Evolutionary conservation across 2,329 filamentous ascomycete genomes (phyloP).

Genomic region (Paraphaeosphaeria minitans): DNA sequence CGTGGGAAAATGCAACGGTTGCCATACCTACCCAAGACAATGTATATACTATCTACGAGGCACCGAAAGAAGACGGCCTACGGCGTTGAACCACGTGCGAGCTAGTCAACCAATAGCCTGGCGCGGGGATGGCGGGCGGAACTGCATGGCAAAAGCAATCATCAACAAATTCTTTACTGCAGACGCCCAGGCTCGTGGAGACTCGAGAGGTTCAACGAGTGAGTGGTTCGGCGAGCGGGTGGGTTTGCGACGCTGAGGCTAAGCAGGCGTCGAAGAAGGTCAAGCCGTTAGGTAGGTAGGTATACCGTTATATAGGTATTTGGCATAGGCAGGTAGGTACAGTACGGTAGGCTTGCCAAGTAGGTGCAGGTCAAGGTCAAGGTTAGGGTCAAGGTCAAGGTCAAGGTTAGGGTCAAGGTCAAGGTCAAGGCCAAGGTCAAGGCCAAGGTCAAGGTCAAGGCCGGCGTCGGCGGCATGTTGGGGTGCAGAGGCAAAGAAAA

Average conservation of each 20-base stretch:
- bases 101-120: conserved; percentile 3
- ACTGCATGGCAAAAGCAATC: conserved; percentile 9
- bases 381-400: no score
- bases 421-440: no score
- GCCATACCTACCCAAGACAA: background rate
- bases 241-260: background rate
- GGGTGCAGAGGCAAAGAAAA: background rate
- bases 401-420: no score
- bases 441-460: background rate
- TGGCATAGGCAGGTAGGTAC: no score
- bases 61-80: conserved; percentile 45
- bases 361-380: background rate
- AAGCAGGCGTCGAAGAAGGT: background rate
- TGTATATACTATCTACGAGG: no score
- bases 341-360: background rate
- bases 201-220: background rate
- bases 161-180: conserved; percentile 1
- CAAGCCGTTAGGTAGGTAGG: background rate
- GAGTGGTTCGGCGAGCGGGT: background rate
- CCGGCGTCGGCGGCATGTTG: background rate
- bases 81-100: conserved; percentile 58
- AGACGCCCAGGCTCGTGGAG: conserved; percentile 6
- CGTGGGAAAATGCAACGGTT: background rate
- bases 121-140: conserved; percentile 3
- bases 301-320: no score